phyloP scores from a whole-genome alignment of 2,329 filamentous ascomycete genomes.

The Diaporthe ilicicola region DNA sequence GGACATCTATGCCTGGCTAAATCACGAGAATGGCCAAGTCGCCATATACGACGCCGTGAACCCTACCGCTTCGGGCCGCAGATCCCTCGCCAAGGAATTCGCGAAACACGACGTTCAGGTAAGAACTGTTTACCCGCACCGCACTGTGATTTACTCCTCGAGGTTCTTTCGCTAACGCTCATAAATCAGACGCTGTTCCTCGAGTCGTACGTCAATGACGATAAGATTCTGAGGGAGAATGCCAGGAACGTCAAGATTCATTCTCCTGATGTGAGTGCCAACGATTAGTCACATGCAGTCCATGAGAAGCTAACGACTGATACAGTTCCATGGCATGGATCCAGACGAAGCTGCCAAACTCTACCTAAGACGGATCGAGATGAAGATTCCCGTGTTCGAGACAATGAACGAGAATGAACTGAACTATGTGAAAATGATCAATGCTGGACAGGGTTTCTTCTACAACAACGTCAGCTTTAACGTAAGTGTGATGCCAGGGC shows the following conservation, averaged over 20 bases:
- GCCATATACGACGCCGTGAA: slow-evolving; percentile 99
- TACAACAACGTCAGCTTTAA: slow-evolving; percentile 98
- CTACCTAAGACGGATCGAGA: slow-evolving; percentile 88
- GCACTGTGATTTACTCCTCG: neutral
- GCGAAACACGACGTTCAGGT: slow-evolving; percentile 96
- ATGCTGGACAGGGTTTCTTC: slow-evolving; percentile 89
- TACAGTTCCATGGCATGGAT: slow-evolving; percentile 86
- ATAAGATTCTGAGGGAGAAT: slow-evolving; percentile 94
- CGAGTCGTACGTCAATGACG: slow-evolving; percentile 93
- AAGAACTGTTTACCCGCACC: slow-evolving; percentile 35
- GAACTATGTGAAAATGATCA: slow-evolving; percentile 99
- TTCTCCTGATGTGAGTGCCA: slow-evolving; percentile 80
- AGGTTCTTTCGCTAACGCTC: slow-evolving; percentile 26
- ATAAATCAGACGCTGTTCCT: slow-evolving; percentile 86
- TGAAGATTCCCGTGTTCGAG: slow-evolving; percentile 94
- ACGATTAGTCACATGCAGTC: neutral
- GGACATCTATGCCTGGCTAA: slow-evolving; percentile 95
- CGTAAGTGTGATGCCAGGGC: slow-evolving; percentile 16
- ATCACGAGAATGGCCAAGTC: slow-evolving; percentile 97
- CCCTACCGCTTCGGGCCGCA: slow-evolving; percentile 81
- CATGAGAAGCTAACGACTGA: slow-evolving; percentile 33
- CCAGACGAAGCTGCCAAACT: slow-evolving; percentile 91
- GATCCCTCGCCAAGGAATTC: slow-evolving; percentile 91
- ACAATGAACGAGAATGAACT: slow-evolving; percentile 94
- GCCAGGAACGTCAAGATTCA: slow-evolving; percentile 97